Evolutionary conservation across 768 basidiomycete genomes (phyloP).

Genomic region (Chalciporus sphaerocephalus): DNA sequence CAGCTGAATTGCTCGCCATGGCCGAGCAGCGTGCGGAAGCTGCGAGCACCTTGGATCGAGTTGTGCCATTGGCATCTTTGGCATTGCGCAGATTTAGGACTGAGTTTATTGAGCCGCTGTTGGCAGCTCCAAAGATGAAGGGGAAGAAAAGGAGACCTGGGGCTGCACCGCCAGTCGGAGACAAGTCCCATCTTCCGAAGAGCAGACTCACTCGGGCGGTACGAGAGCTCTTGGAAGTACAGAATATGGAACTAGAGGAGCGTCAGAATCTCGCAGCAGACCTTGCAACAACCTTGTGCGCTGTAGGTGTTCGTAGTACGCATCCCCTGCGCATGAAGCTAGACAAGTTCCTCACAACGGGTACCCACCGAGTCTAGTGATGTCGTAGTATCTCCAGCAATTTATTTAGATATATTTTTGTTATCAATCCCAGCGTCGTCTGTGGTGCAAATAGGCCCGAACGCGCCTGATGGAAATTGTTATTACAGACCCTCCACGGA

Average conservation of each 20-base stretch:
- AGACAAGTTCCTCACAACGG: slow-evolving; percentile 46
- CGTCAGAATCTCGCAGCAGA: slow-evolving; percentile 43
- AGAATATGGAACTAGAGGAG: slow-evolving; percentile 45
- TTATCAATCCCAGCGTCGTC: slow-evolving; percentile 3
- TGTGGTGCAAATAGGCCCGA: not conserved
- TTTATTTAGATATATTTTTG: not conserved
- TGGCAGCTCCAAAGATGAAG: slow-evolving; percentile 63
- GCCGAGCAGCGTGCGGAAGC: slow-evolving; percentile 75
- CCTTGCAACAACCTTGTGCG: slow-evolving; percentile 47
- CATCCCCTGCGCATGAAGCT: slow-evolving; percentile 68
- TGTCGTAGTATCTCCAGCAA: not conserved
- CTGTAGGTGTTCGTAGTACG: slow-evolving; percentile 54
- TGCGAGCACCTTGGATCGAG: slow-evolving; percentile 61
- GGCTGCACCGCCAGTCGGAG: slow-evolving; percentile 38
- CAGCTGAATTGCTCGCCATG: slow-evolving; percentile 43
- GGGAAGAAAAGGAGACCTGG: slow-evolving; percentile 44
- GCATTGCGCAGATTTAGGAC: slow-evolving; percentile 69
- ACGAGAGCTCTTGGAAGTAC: slow-evolving; percentile 57
- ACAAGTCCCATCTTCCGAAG: slow-evolving; percentile 46
- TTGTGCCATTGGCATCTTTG: slow-evolving; percentile 59
- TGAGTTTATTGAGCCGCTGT: slow-evolving; percentile 66
- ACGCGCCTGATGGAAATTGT: not conserved
- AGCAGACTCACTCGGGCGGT: slow-evolving; percentile 66
- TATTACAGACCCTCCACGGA: not conserved
- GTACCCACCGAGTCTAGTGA: slow-evolving; percentile 4